Conservation (phyloP, 495 filamentous ascomycete species). For the Xylaria acuta region DNA sequence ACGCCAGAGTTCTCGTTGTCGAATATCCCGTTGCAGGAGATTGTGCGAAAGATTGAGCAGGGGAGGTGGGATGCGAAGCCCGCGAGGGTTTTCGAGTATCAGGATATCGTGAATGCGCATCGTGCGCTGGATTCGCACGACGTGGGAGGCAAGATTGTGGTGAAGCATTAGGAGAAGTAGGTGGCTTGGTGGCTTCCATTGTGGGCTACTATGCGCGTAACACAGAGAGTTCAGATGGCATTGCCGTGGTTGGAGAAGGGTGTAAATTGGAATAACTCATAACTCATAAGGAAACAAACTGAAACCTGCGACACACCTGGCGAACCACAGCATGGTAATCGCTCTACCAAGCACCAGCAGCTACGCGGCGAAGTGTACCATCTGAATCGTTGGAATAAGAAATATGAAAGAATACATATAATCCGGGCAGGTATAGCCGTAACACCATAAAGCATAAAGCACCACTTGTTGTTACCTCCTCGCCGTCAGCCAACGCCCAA, state of each 20-base stretch:
- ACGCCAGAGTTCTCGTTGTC: slow-evolving; percentile 50
- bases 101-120: slow-evolving; percentile 47
- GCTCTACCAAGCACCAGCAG: neutral
- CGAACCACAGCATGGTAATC: neutral
- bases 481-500: neutral
- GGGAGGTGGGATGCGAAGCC: slow-evolving; percentile 41
- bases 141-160: slow-evolving; percentile 49
- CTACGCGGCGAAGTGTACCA: neutral
- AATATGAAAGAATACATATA: neutral
- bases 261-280: neutral
- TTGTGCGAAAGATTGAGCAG: slow-evolving; percentile 45
- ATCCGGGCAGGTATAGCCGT: neutral
- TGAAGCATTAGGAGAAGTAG: slow-evolving; percentile 30
- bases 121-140: slow-evolving; percentile 41
- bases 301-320: neutral
- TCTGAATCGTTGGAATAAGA: neutral
- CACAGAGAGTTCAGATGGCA: neutral
- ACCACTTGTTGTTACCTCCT: neutral
- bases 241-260: neutral
- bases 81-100: slow-evolving; percentile 40
- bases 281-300: neutral
- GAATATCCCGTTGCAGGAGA: slow-evolving; percentile 50
- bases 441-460: neutral
- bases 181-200: neutral
- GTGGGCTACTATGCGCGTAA: neutral